Evolutionary conservation across 2,329 filamentous ascomycete species (phyloP).

Genomic region (Apiospora sp.): DNA sequence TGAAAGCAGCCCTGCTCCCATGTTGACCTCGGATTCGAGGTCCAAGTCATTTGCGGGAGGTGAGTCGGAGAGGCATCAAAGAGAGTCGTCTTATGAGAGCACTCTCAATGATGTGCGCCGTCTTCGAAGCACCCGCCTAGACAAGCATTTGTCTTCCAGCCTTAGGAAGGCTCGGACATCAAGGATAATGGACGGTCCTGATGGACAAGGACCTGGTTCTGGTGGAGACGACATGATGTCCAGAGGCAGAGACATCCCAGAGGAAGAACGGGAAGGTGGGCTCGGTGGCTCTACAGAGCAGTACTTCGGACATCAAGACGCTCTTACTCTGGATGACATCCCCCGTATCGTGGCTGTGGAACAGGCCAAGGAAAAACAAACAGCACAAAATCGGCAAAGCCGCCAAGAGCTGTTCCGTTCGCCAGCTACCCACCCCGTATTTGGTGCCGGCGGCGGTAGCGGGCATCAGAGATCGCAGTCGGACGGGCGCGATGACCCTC

Average conservation of each 20-base stretch:
- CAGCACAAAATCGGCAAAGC: slow-evolving; percentile 79
- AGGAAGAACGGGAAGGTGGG: slow-evolving; percentile 77
- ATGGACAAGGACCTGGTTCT: slow-evolving; percentile 75
- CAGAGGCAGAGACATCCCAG: slow-evolving; percentile 69
- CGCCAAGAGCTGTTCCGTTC: slow-evolving; percentile 72
- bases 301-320: slow-evolving; percentile 90
- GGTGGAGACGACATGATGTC: slow-evolving; percentile 66
- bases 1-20: slow-evolving; percentile 57
- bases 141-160: slow-evolving; percentile 92
- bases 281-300: slow-evolving; percentile 77
- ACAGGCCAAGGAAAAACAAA: slow-evolving; percentile 89
- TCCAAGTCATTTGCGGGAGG: slow-evolving; percentile 76
- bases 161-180: slow-evolving; percentile 91
- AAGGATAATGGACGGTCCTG: slow-evolving; percentile 88
- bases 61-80: slow-evolving; percentile 65
- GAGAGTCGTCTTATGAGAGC: slow-evolving; percentile 87
- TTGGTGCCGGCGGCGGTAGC: slow-evolving; percentile 55
- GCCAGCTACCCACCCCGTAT: slow-evolving; percentile 66
- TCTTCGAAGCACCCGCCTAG: slow-evolving; percentile 89
- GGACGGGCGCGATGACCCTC: slow-evolving; percentile 60
- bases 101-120: slow-evolving; percentile 95
- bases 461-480: slow-evolving; percentile 70
- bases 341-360: slow-evolving; percentile 94
- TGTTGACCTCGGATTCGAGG: slow-evolving; percentile 70
- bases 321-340: slow-evolving; percentile 94